These are phyloP conservation scores for Cochlearia excelsa DNA, from an alignment of 345 rosid species.

Conservation along the genomic window DNA sequence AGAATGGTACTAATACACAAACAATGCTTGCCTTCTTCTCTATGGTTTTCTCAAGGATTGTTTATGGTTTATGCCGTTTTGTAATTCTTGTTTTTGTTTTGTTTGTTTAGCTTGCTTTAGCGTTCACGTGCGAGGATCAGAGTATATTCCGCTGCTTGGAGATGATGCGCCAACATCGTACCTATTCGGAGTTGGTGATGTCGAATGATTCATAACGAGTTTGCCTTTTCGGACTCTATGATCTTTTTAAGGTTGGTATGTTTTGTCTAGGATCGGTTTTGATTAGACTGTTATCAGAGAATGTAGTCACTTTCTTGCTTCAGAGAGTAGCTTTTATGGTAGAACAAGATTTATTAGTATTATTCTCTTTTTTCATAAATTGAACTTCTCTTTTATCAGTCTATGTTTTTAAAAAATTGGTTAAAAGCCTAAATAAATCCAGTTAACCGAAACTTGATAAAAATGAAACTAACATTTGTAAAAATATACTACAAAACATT, in stretches of 20 bases:
- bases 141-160: slow-evolving; percentile 63
- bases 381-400: no score
- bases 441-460: no score
- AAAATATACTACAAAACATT: no score
- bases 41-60: not conserved
- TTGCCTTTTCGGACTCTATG: not conserved
- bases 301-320: not conserved
- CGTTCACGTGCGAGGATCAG: slow-evolving; percentile 84
- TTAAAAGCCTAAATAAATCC: no score
- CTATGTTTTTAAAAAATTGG: no score
- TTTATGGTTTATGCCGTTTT: slow-evolving; percentile 14
- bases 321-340: no score
- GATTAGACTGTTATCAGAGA: not conserved
- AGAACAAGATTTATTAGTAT: no score
- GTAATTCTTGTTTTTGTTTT: slow-evolving; percentile 18
- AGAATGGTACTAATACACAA: slow-evolving; percentile 54
- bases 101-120: slow-evolving; percentile 71
- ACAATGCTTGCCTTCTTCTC: not conserved
- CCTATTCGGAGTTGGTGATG: slow-evolving; percentile 48
- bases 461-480: no score
- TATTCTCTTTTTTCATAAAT: no score
- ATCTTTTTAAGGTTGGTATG: slow-evolving; percentile 26
- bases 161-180: slow-evolving; percentile 51
- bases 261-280: not conserved
- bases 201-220: slow-evolving; percentile 44